Evolutionary conservation across 352 stramenopile species (phyloP), one percentile per base, ranked within the genome.

Genomic region (Globisporangium megalacanthum): DNA sequence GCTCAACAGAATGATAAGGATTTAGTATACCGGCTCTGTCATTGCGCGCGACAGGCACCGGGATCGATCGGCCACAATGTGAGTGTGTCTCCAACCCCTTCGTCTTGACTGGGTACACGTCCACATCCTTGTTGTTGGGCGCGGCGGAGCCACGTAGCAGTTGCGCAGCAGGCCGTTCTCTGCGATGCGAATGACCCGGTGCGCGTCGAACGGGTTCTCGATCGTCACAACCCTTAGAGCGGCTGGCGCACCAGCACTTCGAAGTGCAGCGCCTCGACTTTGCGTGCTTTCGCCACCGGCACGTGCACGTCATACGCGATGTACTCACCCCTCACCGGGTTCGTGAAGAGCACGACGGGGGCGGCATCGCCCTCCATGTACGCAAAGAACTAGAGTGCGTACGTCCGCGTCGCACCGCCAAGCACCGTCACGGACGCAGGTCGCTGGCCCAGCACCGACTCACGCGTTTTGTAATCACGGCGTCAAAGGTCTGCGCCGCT

Each of bases 371-470:
- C 80, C 70, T 96, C 88, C 2, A 70, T 92, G 61, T 96, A 96
- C 37, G 83, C 89, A 39, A 94, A 89, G 48, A 97, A 94, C 52
- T 91, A 89, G 48, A 97, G 70, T 0, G 76, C 82, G 64, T 96
- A 97, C 52, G 78, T 88, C 5, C 83, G 73, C 1, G 69, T 86
- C 4, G 66, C 68, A 13, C 59, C 63, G 11, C 69, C 72, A 6
- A 78, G 77, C 17, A 97, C 65, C 6, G 88, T 69, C 41, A 96
- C 69, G 5, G 80, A 83, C 6, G 84, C 50, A 0, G 88, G 67
- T 0, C 88, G 88, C 56, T 92, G 73, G 0, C 89, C 56, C 22
- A 91, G 55, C 15, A 83, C 73, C 0, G 85, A 83, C 17, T 79
- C 63, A 6, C 56, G 66, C 22, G 58, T 5, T 84, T 83, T 13